Base-by-base conservation (phyloP, 2,329 filamentous ascomycete genomes). In the Laburnicola sp. region DNA sequence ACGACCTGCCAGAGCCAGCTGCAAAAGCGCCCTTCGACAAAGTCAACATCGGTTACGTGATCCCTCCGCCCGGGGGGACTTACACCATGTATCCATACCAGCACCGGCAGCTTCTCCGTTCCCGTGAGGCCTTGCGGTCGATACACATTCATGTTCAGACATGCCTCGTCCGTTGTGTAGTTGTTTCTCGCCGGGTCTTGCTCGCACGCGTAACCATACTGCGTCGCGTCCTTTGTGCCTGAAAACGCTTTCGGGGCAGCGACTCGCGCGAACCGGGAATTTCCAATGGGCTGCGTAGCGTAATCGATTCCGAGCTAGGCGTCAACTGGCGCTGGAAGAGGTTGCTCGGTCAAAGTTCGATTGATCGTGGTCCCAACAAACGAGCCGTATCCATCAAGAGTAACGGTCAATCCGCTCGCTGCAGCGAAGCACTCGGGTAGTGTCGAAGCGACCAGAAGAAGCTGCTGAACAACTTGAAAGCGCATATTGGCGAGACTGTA, bases 291-390 rank as follows among this genome's bases (percentile, higher is more conserved):
- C 38, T 66, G 67, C 0, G 75, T 72, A 0, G 76, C 69, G 37
- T 77, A 79, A 57, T 78, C 75, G 26, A 79, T 76, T 1, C 76
- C 76, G 2, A 79, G 66, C 77, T 76, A 79, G 3, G 77, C 76
- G 37, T 79, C 74, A 2, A 79, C 73, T 0, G 67, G 36, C 3
- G 54, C 57, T 4, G 69, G 63, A 0, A 76, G 63, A 6, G 63
- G 48, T 16, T 67, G 62, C 41, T 71, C 71, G 27, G 65, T 75
- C 31, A 75, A 45, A 1, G 71, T 75, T 26, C 64, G 56, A 26
- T 67, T 68, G 43, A 76, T 51, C 5, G 63, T 60, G 1, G 65
- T 75, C 11, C 74, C 74, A 23, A 59, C 46, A 51, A 76, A 76
- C 8, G 54, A 65, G 21, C 74, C 74, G 39, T 76, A 76, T 6